These are phyloP conservation scores for Pelargonium nanum DNA, from an alignment of 345 rosid genomes.

Conservation along the genomic window DNA sequence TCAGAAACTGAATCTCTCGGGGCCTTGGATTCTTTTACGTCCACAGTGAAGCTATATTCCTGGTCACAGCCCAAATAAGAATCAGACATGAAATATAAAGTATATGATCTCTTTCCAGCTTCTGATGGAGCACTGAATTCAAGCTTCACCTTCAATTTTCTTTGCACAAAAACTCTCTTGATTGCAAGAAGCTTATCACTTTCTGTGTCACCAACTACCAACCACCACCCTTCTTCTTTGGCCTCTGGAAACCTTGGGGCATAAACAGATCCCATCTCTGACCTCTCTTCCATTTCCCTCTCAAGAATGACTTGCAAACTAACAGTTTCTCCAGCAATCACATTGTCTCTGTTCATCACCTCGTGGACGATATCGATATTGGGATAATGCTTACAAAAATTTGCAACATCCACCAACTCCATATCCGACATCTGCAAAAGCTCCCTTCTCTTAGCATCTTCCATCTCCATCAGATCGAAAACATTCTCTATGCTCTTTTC, in stretches of 20 bases:
- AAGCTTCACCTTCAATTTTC: conserved; percentile 72
- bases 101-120: conserved; percentile 48
- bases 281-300: conserved; percentile 66
- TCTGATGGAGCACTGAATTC: conserved; percentile 64
- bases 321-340: conserved; percentile 48
- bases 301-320: conserved; percentile 62
- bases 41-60: conserved; percentile 57
- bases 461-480: conserved; percentile 88
- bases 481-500: conserved; percentile 63
- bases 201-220: conserved; percentile 75
- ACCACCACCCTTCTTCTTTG: conserved; percentile 99
- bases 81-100: conserved; percentile 76
- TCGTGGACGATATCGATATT: conserved; percentile 66
- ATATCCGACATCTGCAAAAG: conserved; percentile 60
- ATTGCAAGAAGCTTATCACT: conserved; percentile 77
- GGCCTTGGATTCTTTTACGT: conserved; percentile 30
- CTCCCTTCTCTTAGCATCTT: conserved; percentile 67
- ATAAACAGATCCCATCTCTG: conserved; percentile 73
- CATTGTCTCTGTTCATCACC: conserved; percentile 42
- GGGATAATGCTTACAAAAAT: conserved; percentile 80
- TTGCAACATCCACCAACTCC: conserved; percentile 67
- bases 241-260: conserved; percentile 62
- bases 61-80: conserved; percentile 88
- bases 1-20: conserved; percentile 20
- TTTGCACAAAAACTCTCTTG: conserved; percentile 73